Evolutionary conservation across 441 rosid genomes (phyloP).

Genomic region (Brassica balearica): DNA sequence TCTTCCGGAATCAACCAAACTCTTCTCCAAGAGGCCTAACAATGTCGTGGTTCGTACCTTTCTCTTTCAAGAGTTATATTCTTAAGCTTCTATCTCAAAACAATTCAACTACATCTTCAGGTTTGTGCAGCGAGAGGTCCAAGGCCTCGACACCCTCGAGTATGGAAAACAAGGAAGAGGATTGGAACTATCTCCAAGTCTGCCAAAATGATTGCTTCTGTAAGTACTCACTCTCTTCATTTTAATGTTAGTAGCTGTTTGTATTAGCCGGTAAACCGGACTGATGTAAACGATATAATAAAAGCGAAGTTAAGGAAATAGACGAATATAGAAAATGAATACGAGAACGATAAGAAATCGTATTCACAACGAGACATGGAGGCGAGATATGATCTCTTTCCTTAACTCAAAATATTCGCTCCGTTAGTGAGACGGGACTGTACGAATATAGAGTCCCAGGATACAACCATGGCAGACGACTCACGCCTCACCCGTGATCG

Average conservation of each 20-base stretch:
- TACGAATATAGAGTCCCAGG: too few relatives aligned
- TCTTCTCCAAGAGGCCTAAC: slow-evolving; percentile 41
- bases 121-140: slow-evolving; percentile 94
- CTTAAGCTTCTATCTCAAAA: background rate
- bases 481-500: too few relatives aligned
- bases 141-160: slow-evolving; percentile 88
- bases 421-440: too few relatives aligned
- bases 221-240: slow-evolving; percentile 41
- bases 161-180: slow-evolving; percentile 79
- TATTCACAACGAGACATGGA: too few relatives aligned
- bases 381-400: too few relatives aligned
- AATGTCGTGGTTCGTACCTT: slow-evolving; percentile 58
- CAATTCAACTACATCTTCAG: slow-evolving; percentile 42
- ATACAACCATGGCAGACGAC: too few relatives aligned
- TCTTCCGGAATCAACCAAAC: slow-evolving; percentile 48
- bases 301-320: too few relatives aligned
- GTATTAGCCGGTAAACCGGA: too few relatives aligned
- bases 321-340: too few relatives aligned
- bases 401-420: too few relatives aligned
- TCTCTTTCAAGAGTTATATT: background rate
- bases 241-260: background rate
- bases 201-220: slow-evolving; percentile 73
- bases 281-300: too few relatives aligned
- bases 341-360: too few relatives aligned
- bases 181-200: slow-evolving; percentile 90